Conservation (phyloP, 805 yeast genomes). For the Zygosaccharomyces bisporus region DNA sequence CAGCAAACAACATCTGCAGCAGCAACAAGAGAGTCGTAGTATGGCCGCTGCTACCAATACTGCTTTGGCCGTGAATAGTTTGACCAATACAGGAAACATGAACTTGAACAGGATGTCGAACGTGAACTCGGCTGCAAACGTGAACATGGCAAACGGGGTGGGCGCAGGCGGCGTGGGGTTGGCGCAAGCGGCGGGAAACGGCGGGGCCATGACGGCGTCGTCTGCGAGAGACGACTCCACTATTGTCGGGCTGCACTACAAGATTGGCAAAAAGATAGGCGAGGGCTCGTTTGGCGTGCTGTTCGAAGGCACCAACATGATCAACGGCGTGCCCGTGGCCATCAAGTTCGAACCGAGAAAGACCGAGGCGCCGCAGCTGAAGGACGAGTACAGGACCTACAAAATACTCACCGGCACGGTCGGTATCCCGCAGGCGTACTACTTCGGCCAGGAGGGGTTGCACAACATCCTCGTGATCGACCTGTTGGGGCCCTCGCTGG, state of each 20-base stretch:
- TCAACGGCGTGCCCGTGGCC: constrained; percentile 91
- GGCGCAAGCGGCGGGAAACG: background rate
- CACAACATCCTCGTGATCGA: constrained; percentile 95
- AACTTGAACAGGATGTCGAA: constrained; percentile 18
- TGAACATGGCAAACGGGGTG: constrained; percentile 7
- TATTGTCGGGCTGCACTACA: constrained; percentile 88
- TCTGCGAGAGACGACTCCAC: constrained; percentile 28
- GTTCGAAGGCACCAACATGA: constrained; percentile 89
- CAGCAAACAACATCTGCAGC: background rate
- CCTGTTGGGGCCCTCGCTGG: constrained; percentile 90
- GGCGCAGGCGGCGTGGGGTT: background rate
- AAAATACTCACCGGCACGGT: constrained; percentile 73
- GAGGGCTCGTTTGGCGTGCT: constrained; percentile 98
- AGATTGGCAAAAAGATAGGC: constrained; percentile 95
- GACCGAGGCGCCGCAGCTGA: constrained; percentile 93
- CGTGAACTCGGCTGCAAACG: constrained; percentile 11
- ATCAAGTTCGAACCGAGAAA: constrained; percentile 96
- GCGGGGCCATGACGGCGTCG: background rate
- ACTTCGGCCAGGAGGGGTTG: constrained; percentile 96
- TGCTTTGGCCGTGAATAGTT: constrained; percentile 18
- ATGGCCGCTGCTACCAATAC: constrained; percentile 18
- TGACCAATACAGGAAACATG: constrained; percentile 13
- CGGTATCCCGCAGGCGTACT: constrained; percentile 96
- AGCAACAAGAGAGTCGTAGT: background rate
- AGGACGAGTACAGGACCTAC: constrained; percentile 96